Percentiles rank a stretch among this genome's conserved stretches.
Conservation (phyloP, 2,329 filamentous ascomycete genomes). For the Drechslerella stenobrocha region DNA sequence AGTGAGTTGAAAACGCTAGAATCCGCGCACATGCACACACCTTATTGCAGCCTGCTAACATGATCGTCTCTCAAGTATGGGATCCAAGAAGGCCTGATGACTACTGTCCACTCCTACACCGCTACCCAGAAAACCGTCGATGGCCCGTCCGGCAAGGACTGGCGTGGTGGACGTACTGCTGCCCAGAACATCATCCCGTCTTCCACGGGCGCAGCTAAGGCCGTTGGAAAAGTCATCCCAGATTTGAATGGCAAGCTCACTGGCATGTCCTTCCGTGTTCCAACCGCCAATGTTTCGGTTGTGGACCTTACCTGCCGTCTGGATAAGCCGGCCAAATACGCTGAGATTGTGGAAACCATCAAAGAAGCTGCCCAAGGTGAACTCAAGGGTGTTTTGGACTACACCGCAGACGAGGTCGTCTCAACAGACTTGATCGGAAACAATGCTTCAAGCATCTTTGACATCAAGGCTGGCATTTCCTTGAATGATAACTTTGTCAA, state of each 20-base stretch:
- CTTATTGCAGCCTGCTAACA: not conserved
- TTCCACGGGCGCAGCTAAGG: slow-evolving; percentile 99
- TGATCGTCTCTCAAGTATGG: slow-evolving; percentile 63
- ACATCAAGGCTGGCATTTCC: slow-evolving; percentile 98
- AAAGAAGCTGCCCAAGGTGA: slow-evolving; percentile 81
- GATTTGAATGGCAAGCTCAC: slow-evolving; percentile 98
- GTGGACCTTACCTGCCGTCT: slow-evolving; percentile 94
- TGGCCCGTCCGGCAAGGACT: slow-evolving; percentile 96
- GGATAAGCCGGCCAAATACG: slow-evolving; percentile 85
- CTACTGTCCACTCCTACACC: slow-evolving; percentile 99
- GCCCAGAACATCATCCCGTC: slow-evolving; percentile 99
- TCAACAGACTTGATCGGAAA: slow-evolving; percentile 93
- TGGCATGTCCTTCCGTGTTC: slow-evolving; percentile 99
- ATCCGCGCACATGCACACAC: not conserved
- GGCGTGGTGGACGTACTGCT: slow-evolving; percentile 97
- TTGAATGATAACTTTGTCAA: slow-evolving; percentile 99
- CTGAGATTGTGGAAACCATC: slow-evolving; percentile 88
- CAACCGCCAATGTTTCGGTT: slow-evolving; percentile 97
- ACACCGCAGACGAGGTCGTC: slow-evolving; percentile 97
- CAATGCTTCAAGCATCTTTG: slow-evolving; percentile 94
- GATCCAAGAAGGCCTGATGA: slow-evolving; percentile 99
- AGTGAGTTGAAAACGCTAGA: not conserved
- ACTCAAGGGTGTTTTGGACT: slow-evolving; percentile 88
- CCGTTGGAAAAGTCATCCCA: slow-evolving; percentile 99
- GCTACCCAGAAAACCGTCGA: slow-evolving; percentile 99